Conservation (phyloP, 2,329 filamentous ascomycete genomes). For the Diaporthe nobilis region DNA sequence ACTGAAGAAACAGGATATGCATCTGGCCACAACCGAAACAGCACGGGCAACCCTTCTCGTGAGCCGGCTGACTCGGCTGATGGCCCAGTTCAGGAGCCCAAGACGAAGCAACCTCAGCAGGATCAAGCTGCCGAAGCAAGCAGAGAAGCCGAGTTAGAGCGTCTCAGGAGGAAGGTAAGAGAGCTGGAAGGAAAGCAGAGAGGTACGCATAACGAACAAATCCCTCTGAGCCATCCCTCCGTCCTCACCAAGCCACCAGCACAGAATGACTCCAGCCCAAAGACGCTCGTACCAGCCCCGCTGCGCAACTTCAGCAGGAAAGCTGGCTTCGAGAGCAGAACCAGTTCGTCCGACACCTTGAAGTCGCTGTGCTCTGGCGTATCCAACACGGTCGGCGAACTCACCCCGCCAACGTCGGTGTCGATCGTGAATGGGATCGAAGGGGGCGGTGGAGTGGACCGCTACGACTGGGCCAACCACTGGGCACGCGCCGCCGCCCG, state of each 20-base stretch:
- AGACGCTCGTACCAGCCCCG: neutral
- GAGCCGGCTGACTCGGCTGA: too few species aligned
- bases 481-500: neutral
- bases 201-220: neutral
- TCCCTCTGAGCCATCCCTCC: neutral
- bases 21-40: neutral
- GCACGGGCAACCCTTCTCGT: too few species aligned
- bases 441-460: neutral
- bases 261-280: neutral
- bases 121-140: neutral
- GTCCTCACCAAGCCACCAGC: neutral
- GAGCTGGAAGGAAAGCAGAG: constrained; percentile 2
- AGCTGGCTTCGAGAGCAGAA: neutral
- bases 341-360: neutral
- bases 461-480: constrained; percentile 15
- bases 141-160: neutral
- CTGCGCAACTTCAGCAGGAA: too few species aligned
- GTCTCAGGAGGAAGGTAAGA: neutral
- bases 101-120: neutral
- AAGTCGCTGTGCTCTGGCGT: neutral
- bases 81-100: too few species aligned
- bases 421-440: neutral
- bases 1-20: neutral
- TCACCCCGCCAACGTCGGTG: neutral
- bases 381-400: too few species aligned